Percentiles rank a stretch among this genome's conserved stretches.
Conservation (phyloP, 345 rosid species). For the Hibiscus trionum region DNA sequence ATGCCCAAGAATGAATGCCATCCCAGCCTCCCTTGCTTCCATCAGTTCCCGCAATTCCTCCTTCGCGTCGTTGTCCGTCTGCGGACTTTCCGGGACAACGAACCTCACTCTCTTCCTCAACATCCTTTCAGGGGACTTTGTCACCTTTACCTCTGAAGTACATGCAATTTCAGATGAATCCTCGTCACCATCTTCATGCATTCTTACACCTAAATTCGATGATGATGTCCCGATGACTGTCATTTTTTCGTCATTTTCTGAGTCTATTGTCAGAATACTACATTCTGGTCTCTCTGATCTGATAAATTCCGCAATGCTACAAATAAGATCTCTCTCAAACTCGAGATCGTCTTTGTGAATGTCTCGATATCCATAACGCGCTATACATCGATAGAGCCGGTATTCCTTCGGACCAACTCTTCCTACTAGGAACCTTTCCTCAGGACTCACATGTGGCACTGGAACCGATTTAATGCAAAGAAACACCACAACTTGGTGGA, state of each 20-base stretch:
- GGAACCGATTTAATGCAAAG: constrained; percentile 94
- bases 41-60: constrained; percentile 70
- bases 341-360: constrained; percentile 75
- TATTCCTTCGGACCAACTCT: constrained; percentile 82
- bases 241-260: constrained; percentile 47
- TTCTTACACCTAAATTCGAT: constrained; percentile 41
- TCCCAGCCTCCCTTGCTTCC: constrained; percentile 90
- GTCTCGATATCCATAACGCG: constrained; percentile 88
- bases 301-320: constrained; percentile 75
- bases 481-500: constrained; percentile 88
- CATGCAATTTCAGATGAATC: constrained; percentile 20
- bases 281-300: constrained; percentile 46
- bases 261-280: constrained; percentile 6
- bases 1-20: constrained; percentile 89
- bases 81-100: constrained; percentile 55
- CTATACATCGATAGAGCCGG: constrained; percentile 80
- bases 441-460: constrained; percentile 83
- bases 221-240: constrained; percentile 74
- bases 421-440: constrained; percentile 85
- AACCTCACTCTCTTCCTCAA: constrained; percentile 69
- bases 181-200: constrained; percentile 33
- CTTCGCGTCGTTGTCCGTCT: constrained; percentile 28
- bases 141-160: constrained; percentile 17
- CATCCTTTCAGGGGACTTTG: constrained; percentile 21
- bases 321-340: constrained; percentile 80